These are phyloP conservation scores for Ceratocystis smalleyi DNA, from an alignment of 2,329 filamentous ascomycete genomes.

Conservation along the genomic window DNA sequence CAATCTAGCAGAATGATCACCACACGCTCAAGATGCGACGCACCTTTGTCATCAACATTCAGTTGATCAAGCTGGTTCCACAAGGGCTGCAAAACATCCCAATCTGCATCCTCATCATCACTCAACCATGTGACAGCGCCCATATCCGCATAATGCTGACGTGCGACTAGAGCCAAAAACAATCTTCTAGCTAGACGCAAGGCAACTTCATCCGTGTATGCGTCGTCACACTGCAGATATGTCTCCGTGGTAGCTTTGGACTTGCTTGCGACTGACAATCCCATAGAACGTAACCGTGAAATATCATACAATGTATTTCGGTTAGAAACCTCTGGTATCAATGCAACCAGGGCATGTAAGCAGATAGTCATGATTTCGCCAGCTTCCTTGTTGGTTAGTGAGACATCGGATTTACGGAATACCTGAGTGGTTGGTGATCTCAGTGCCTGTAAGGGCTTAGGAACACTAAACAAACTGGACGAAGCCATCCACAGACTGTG, in stretches of 20 bases:
- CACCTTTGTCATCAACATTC: conserved; percentile 23
- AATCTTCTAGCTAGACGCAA: conserved; percentile 42
- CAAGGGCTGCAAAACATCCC: conserved; percentile 32
- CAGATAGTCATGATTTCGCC: conserved; percentile 43
- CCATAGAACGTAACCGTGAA: conserved; percentile 43
- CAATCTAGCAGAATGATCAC: conserved; percentile 45
- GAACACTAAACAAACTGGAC: conserved; percentile 41
- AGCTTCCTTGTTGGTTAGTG: conserved; percentile 35
- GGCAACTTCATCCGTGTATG: conserved; percentile 45
- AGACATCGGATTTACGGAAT: conserved; percentile 24
- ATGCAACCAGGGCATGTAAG: conserved; percentile 45
- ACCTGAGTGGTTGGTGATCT: conserved; percentile 27
- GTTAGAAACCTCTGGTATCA: conserved; percentile 36
- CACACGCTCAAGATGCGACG: conserved; percentile 12
- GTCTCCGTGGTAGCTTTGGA: conserved; percentile 13
- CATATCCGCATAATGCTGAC: conserved; percentile 36
- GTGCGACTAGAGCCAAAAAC: conserved; percentile 40
- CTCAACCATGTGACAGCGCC: conserved; percentile 19
- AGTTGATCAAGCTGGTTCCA: conserved; percentile 40
- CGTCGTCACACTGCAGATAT: conserved; percentile 40
- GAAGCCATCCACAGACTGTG: conserved; percentile 50
- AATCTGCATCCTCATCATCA: conserved; percentile 25
- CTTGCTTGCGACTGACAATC: conserved; percentile 32
- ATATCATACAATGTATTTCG: conserved; percentile 39
- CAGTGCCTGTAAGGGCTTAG: conserved; percentile 29